Conservation (phyloP, 768 basidiomycete genomes). For the Russula foetens region DNA sequence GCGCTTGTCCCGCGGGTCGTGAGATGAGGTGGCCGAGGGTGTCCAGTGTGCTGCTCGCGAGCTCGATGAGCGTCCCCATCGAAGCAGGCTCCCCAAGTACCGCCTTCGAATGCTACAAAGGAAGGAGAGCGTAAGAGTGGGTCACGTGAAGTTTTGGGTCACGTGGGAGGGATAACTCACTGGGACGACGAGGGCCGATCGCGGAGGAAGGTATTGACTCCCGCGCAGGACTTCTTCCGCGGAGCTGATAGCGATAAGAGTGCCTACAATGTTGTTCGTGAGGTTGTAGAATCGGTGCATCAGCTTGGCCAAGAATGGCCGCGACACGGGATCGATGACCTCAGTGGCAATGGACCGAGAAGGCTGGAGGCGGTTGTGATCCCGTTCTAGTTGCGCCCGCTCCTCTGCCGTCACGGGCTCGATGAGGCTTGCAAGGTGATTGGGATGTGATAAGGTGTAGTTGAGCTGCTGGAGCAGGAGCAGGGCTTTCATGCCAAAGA, state of each 20-base stretch:
- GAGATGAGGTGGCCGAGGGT: slow-evolving; percentile 59
- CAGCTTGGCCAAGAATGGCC: slow-evolving; percentile 65
- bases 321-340: slow-evolving; percentile 52
- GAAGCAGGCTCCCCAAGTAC: slow-evolving; percentile 78
- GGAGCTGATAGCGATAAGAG: slow-evolving; percentile 60
- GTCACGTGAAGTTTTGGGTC: too few relatives aligned
- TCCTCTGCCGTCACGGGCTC: slow-evolving; percentile 78
- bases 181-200: slow-evolving; percentile 62
- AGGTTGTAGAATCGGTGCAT: slow-evolving; percentile 65
- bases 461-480: slow-evolving; percentile 80
- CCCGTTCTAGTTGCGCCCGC: slow-evolving; percentile 57
- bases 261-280: slow-evolving; percentile 59
- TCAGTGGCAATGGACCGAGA: slow-evolving; percentile 34
- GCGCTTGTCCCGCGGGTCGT: slow-evolving; percentile 49
- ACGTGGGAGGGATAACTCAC: slow-evolving; percentile 38
- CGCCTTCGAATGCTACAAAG: slow-evolving; percentile 70
- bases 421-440: slow-evolving; percentile 73
- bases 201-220: slow-evolving; percentile 63
- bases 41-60: slow-evolving; percentile 71
- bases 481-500: slow-evolving; percentile 61
- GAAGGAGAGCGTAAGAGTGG: neutral
- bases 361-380: slow-evolving; percentile 25
- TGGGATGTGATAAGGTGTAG: slow-evolving; percentile 86
- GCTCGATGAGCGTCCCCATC: slow-evolving; percentile 78
- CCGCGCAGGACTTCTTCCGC: slow-evolving; percentile 60